Base-by-base conservation (phyloP, 306 rosid species). In the Trifolium subterraneum region DNA sequence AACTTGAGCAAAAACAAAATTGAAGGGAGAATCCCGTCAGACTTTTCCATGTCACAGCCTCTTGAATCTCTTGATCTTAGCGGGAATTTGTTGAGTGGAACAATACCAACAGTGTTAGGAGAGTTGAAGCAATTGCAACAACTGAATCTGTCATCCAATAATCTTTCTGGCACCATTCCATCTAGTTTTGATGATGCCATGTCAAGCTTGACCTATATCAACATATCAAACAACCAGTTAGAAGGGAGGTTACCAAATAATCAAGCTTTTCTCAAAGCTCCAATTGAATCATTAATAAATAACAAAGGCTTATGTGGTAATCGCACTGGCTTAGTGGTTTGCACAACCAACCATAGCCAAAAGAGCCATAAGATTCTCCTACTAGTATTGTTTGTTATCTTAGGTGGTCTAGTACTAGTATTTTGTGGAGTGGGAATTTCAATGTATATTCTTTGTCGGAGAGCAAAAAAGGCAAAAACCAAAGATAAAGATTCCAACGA, bases 61-160 rank as follows among this genome's bases (percentile, higher is more conserved):
- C 84, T 87, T 10, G 18, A 71, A 64, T 22, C 18, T 47, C 80
- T 86, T 56, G 90, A 86, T 79, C 84, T 84, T 5, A 81, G 87
- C n/a, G 38, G 77, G 10, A 86, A 83, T 45, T 25, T 39, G 5
- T 68, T 84, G 56, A 71, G 2, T 20, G 72, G 78, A 22, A 70
- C 68, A 23, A 78, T 86, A 41, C 87, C 90, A 42, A 4, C 67
- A 56, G 22, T 47, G 1, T 77, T 84, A 47, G 90, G 86, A 20
- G 15, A 27, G 14, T 31, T 83, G 70, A 13, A 2, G 25, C 29
- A 13, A 12, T 65, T 86, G 45, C 65, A 69, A 38, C 5, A 0
- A n/a, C 51, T 86, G 62, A 79, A 86, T 36, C 79, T 86, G 18
- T 84, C 90, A 7, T 71, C 50, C 72, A 86, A 86, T n/a, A 41